Evolutionary conservation across 805 yeast genomes (phyloP), one percentile per base, ranked within the genome.

Genomic region (Schwanniomyces pseudopolymorphus): DNA sequence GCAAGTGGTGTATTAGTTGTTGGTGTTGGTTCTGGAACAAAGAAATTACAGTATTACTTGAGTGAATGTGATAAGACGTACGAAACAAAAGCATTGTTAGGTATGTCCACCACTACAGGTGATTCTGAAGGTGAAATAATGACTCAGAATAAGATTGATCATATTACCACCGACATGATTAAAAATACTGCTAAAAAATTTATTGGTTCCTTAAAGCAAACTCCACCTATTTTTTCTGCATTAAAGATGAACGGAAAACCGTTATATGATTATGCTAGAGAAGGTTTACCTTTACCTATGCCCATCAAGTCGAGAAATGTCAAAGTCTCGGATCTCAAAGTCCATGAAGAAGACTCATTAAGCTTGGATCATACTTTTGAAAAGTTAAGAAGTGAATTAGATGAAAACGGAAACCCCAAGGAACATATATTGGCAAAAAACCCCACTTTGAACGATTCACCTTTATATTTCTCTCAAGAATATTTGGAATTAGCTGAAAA

Each of bases 151-250:
- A 75, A 78, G 4, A 73, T 77, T 1, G 73, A 69, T 6, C 90
- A 84, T 56, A 66, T 89, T 39, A 78, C 81, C 0, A 65, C 69
- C 51, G 84, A 79, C 2, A 61, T 74, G 39, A 65, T 91, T 10
- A 67, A 67, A 10, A 59, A 66, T 2, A 72, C 83, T 0, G 78
- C 81, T 20, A 70, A 69, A 5, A 84, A 84, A 64, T 90, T 94
- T 59, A 70, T 81, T n/a, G 99, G 98, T 0, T 77, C 81, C 13
- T 70, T 91, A 43, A 77, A 77, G 55, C 99, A 94, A 66, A 85
- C 95, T 0, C 99, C 99, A 10, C 99, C 99, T 0, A 85, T 94
- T 11, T 94, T 81, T 64, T 88, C 97, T 14, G 99, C 99, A 0
- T 71, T 95, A 48, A 92, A 92, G 61, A 86, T 95, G 83, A 84